phyloP scores from a whole-genome alignment of 345 rosid species.

The Sonneratia alba region DNA sequence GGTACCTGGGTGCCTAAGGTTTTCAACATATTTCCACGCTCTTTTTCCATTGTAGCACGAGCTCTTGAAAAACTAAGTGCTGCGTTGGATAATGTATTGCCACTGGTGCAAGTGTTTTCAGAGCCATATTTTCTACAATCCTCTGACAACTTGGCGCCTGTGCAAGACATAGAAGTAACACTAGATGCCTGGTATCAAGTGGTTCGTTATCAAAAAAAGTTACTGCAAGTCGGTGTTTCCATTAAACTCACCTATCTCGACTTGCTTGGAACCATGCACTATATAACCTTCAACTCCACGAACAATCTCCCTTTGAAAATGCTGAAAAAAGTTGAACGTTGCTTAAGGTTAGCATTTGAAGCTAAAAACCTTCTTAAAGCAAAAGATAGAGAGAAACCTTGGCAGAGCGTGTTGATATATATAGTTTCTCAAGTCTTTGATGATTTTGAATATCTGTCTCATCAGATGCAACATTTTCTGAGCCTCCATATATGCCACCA shows the following conservation, averaged over 20 bases:
- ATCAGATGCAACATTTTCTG: conserved; percentile 63
- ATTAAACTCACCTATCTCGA: conserved; percentile 63
- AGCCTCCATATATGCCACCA: conserved; percentile 67
- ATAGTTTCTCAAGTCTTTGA: conserved; percentile 88
- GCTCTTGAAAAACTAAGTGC: conserved; percentile 59
- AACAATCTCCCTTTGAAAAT: conserved; percentile 87
- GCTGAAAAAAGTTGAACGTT: conserved; percentile 36
- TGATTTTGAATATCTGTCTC: conserved; percentile 72
- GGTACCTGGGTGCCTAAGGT: conserved; percentile 86
- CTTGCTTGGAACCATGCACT: conserved; percentile 78
- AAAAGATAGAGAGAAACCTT: conserved; percentile 40
- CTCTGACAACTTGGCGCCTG: conserved; percentile 86
- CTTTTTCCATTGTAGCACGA: conserved; percentile 85
- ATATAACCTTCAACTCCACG: conserved; percentile 92
- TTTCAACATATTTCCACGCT: conserved; percentile 78
- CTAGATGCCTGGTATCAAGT: neutral
- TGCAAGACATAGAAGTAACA: conserved; percentile 12
- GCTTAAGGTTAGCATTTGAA: conserved; percentile 1
- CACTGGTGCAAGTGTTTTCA: conserved; percentile 85
- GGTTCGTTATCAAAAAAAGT: neutral
- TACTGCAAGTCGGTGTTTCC: conserved; percentile 6
- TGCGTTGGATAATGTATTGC: conserved; percentile 76
- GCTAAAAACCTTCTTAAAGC: neutral
- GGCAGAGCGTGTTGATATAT: conserved; percentile 81
- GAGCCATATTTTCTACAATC: conserved; percentile 89